Percentiles rank a stretch among this genome's conserved stretches.
phyloP scores from a whole-genome alignment of 192 early-diverging fungal genomes.

The Pilaira anomala region DNA sequence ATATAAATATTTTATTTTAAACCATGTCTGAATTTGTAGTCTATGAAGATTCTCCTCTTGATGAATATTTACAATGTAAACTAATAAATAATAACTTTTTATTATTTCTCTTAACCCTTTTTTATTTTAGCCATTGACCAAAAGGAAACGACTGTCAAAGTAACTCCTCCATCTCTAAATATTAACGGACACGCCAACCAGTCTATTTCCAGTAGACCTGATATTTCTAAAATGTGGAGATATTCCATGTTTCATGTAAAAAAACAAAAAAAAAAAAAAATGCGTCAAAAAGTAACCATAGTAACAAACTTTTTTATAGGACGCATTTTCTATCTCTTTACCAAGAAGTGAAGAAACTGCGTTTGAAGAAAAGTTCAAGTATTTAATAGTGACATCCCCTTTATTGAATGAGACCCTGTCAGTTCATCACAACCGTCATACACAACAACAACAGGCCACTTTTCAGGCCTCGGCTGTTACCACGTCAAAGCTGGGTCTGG shows the following conservation, averaged over 20 bases:
- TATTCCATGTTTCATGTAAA: slow-evolving; percentile 21
- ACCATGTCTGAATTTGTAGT: slow-evolving; percentile 56
- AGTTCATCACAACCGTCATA: neutral
- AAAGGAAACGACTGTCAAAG: slow-evolving; percentile 24
- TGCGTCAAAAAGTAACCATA: neutral
- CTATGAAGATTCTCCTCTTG: slow-evolving; percentile 63
- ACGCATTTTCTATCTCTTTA: slow-evolving; percentile 45
- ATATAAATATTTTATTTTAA: neutral
- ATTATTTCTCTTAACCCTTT: neutral
- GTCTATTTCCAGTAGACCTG: neutral
- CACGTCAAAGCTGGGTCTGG: neutral
- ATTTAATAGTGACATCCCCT: slow-evolving; percentile 55
- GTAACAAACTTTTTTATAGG: slow-evolving; percentile 28
- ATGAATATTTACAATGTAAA: slow-evolving; percentile 57
- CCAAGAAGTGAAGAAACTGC: slow-evolving; percentile 47
- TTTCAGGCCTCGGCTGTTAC: neutral
- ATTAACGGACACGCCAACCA: neutral
- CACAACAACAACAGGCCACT: neutral
- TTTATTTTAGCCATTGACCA: slow-evolving; percentile 32
- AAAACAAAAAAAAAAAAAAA: neutral
- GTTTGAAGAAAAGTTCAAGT: slow-evolving; percentile 59
- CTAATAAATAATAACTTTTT: neutral
- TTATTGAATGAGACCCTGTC: slow-evolving; percentile 46
- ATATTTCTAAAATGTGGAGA: slow-evolving; percentile 15
- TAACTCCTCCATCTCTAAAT: slow-evolving; percentile 6